These are phyloP conservation scores for Botrytis aclada DNA, from an alignment of 2,329 filamentous ascomycete species.

Conservation along the genomic window DNA sequence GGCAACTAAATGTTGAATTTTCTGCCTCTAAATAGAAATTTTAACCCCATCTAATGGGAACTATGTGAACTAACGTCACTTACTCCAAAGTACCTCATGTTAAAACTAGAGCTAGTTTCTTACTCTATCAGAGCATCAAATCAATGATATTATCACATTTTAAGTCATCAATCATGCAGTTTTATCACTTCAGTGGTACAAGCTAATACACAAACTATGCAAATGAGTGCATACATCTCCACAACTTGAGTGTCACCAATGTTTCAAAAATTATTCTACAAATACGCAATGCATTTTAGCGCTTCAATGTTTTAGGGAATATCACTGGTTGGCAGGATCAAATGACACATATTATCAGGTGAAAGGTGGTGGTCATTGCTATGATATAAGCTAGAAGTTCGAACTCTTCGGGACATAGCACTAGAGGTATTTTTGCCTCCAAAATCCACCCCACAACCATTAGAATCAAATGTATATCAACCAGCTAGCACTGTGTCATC, in stretches of 20 bases:
- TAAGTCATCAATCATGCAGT: background rate
- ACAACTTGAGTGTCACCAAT: background rate
- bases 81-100: background rate
- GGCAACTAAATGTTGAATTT: background rate
- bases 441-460: background rate
- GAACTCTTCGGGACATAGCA: background rate
- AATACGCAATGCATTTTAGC: background rate
- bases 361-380: background rate
- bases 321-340: background rate
- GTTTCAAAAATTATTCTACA: background rate
- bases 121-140: background rate
- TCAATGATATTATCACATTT: fast-evolving
- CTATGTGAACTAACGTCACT: background rate
- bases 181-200: background rate
- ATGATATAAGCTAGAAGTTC: background rate
- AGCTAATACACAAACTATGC: background rate
- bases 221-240: fast-evolving
- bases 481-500: background rate
- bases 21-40: background rate
- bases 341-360: background rate
- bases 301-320: background rate
- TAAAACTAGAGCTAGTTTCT: background rate
- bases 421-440: background rate
- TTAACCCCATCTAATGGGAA: background rate
- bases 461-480: background rate